A percentile compares a stretch with the other conserved stretches of the same genome.
phyloP scores from a whole-genome alignment of 2,329 filamentous ascomycete genomes.

The Penicillium glabrum region DNA sequence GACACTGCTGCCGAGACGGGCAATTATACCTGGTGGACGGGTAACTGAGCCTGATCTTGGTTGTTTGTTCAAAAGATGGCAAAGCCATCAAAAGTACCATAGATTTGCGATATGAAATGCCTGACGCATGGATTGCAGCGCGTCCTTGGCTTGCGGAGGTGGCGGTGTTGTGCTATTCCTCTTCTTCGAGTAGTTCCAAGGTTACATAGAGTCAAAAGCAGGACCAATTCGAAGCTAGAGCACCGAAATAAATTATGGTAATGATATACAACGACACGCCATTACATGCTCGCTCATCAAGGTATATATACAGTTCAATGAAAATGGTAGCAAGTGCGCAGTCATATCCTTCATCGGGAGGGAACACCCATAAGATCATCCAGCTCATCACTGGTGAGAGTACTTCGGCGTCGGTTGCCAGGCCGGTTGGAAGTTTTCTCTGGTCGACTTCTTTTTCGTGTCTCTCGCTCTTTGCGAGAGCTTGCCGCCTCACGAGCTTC shows the following conservation, averaged over 20 bases:
- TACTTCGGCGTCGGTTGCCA: constrained; percentile 41
- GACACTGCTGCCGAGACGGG: constrained; percentile 16
- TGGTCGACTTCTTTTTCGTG: constrained; percentile 36
- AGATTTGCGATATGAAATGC: not conserved
- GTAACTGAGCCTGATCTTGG: constrained; percentile 4
- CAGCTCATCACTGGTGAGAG: constrained; percentile 46
- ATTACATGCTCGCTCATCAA: constrained; percentile 6
- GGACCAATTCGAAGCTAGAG: not conserved
- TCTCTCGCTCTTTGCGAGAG: constrained; percentile 33
- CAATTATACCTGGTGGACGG: constrained; percentile 16
- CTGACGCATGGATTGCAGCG: not conserved
- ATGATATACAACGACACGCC: not conserved
- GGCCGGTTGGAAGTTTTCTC: constrained; percentile 28
- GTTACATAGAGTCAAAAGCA: not conserved
- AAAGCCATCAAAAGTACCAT: too few relatives aligned
- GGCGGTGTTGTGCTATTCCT: not conserved
- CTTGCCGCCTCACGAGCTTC: constrained; percentile 43
- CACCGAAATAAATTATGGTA: not conserved
- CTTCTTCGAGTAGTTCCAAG: too few relatives aligned
- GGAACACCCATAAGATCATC: constrained; percentile 39
- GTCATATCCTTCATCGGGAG: constrained; percentile 18
- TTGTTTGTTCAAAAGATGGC: not conserved
- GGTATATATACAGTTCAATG: constrained; percentile 23
- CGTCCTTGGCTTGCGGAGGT: not conserved
- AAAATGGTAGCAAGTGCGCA: constrained; percentile 4